These are phyloP conservation scores for Daldinia bambusicola DNA, from an alignment of 495 filamentous ascomycete genomes.

Conservation along the genomic window DNA sequence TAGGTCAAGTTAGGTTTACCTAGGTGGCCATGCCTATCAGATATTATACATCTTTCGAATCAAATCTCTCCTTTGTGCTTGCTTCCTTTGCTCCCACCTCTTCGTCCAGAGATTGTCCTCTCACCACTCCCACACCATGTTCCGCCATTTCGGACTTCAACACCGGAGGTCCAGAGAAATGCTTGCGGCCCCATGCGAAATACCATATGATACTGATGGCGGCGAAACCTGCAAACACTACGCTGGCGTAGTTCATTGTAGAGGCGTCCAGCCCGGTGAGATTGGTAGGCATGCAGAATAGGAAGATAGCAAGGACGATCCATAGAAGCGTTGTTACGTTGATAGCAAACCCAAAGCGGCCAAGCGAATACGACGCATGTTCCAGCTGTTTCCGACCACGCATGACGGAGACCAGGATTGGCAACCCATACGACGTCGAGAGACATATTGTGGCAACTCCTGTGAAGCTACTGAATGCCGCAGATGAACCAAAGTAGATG, in stretches of 20 bases:
- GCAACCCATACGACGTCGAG: conserved; percentile 72
- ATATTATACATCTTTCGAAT: conserved; percentile 20
- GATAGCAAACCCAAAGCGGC: conserved; percentile 63
- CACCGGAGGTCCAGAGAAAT: conserved; percentile 71
- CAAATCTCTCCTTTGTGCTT: conserved; percentile 28
- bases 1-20: not conserved
- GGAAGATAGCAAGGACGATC: conserved; percentile 65
- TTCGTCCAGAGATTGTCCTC: conserved; percentile 40
- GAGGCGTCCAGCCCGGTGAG: conserved; percentile 64
- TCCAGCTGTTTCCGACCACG: conserved; percentile 48
- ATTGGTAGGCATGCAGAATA: conserved; percentile 69
- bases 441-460: conserved; percentile 72
- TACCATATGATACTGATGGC: conserved; percentile 69
- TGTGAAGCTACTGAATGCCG: conserved; percentile 70
- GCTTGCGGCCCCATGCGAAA: conserved; percentile 71
- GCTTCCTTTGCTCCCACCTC: conserved; percentile 32
- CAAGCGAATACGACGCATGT: conserved; percentile 68
- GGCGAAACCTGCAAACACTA: conserved; percentile 71
- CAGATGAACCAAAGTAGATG: conserved; percentile 67
- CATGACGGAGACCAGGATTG: conserved; percentile 62
- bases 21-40: too few relatives aligned
- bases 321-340: conserved; percentile 63
- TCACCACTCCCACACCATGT: conserved; percentile 41
- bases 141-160: conserved; percentile 52
- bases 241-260: conserved; percentile 69